A percentile compares a stretch with the other conserved stretches of the same genome.
Conservation (phyloP, 2,329 filamentous ascomycete genomes). For the Cryphonectria naterciae region DNA sequence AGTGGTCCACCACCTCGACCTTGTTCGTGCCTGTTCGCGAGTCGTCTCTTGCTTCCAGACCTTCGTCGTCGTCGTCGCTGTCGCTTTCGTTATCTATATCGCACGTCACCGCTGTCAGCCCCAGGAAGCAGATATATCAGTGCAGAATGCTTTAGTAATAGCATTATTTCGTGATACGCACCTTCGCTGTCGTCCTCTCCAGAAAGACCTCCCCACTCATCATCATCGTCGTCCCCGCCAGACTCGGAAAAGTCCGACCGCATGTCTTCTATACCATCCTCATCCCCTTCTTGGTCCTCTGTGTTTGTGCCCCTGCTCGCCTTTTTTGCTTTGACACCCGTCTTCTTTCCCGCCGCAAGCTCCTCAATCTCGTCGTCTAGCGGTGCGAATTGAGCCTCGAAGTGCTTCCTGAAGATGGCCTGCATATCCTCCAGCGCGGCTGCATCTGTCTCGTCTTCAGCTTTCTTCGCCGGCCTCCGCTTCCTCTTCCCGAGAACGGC, state of each 20-base stretch:
- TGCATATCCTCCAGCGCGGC: constrained; percentile 59
- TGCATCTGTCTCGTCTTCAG: constrained; percentile 13
- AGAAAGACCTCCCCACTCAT: constrained; percentile 68
- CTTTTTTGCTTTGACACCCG: constrained; percentile 36
- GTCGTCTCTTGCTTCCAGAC: constrained; percentile 29
- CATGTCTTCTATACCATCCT: constrained; percentile 35
- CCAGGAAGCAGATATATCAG: constrained; percentile 1
- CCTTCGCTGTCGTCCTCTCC: constrained; percentile 48
- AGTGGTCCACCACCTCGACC: constrained; percentile 68
- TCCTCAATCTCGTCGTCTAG: constrained; percentile 50
- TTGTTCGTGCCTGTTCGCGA: constrained; percentile 29
- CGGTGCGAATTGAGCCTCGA: constrained; percentile 86
- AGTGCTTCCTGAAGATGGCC: constrained; percentile 79
- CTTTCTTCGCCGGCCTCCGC: constrained; percentile 20
- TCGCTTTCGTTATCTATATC: constrained; percentile 31
- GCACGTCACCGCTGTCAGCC: constrained; percentile 33
- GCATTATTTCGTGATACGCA: constrained; percentile 18
- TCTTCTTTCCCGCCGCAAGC: constrained; percentile 32
- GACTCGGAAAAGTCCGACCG: constrained; percentile 25
- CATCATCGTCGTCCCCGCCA: constrained; percentile 31
- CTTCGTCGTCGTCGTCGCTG: constrained; percentile 36
- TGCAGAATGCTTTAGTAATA: too few relatives aligned
- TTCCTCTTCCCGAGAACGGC: constrained; percentile 27
- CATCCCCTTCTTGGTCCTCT: constrained; percentile 35
- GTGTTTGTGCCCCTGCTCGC: constrained; percentile 37